Evolutionary conservation across 2,329 filamentous ascomycete species (phyloP), one percentile per base, ranked within the genome.

Genomic region (Sporothrix protearum): DNA sequence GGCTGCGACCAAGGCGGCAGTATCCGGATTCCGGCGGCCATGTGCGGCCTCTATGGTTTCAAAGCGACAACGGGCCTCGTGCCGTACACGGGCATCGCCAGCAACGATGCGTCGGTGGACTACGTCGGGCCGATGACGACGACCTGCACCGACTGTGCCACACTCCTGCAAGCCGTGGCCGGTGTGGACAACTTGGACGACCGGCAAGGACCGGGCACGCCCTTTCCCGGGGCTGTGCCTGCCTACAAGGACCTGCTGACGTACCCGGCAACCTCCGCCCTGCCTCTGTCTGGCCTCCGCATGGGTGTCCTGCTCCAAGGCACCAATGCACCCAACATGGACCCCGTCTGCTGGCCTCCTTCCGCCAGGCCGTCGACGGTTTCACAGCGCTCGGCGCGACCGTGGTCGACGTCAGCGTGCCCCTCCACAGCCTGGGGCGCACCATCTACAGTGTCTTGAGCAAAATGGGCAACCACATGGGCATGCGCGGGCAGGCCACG

Each of bases 31-130:
- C 57, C 57, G 19, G 57, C 57, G 1, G 57, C 57, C 0, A 36
- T 63, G 33, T 63, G 57, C 33, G 57, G 57, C 6, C 57, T 63
- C 2, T 63, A 63, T 14, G 57, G 57, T 0, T 25, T 63, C 57
- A 63, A 63, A 2, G 57, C 57, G 10, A 70, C 76, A 12, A 71
- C 75, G 3, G 75, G 77, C 30, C 75, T 80, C 30, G 78, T 85
- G 33, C 57, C 57, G 16, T 63, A 63, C 33, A 63, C 57, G 6
- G 57, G 57, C 1, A 63, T 63, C n/a, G 57, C 57, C 33, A 63
- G 57, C 57, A 63, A 63, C 57, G 57, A 63, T 6, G 57, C 57
- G 7, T 63, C 57, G 1, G 57, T 63, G 19, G 57, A 63, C 57
- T 63, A 63, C 6, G 57, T 63, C 16, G 57, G 57, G 33, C 57